Evolutionary conservation across 257 asterid genomes (phyloP).

Genomic region (Solanum stenotomum): DNA sequence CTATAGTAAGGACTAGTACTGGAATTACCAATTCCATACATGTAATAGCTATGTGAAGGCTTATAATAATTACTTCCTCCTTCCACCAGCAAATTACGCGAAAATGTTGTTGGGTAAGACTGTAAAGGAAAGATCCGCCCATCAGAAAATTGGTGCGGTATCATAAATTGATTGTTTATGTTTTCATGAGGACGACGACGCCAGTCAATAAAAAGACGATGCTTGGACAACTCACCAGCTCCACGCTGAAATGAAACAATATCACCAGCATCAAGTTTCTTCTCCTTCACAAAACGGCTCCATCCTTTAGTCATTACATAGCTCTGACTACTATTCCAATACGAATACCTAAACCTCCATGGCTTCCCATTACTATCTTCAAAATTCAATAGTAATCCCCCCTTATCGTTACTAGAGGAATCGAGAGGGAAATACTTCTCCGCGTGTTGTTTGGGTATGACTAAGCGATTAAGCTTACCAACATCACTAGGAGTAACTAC

Average conservation of each 20-base stretch:
- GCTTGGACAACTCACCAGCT: slow-evolving; percentile 36
- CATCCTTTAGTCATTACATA: slow-evolving; percentile 96
- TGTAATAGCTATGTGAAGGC: background rate
- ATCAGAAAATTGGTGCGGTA: background rate
- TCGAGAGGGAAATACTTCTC: slow-evolving; percentile 89
- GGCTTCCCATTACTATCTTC: slow-evolving; percentile 86
- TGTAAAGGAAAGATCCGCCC: slow-evolving; percentile 1
- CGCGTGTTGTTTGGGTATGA: slow-evolving; percentile 90
- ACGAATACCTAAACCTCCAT: slow-evolving; percentile 85
- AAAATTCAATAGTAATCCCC: slow-evolving; percentile 70
- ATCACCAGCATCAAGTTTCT: slow-evolving; percentile 85
- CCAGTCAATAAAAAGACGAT: slow-evolving; percentile 79
- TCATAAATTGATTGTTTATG: background rate
- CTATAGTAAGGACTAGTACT: background rate
- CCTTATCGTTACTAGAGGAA: slow-evolving; percentile 54
- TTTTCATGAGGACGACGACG: slow-evolving; percentile 65
- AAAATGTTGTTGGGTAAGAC: background rate
- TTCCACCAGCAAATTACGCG: slow-evolving; percentile 31
- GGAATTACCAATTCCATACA: background rate
- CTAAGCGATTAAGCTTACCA: slow-evolving; percentile 82
- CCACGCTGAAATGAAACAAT: slow-evolving; percentile 80
- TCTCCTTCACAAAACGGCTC: slow-evolving; percentile 86
- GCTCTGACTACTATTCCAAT: slow-evolving; percentile 99
- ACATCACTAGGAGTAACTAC: slow-evolving; percentile 96
- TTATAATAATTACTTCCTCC: slow-evolving; percentile 4